Conservation (phyloP, 2,329 filamentous ascomycete species). For the Tolypocladium amazonense region DNA sequence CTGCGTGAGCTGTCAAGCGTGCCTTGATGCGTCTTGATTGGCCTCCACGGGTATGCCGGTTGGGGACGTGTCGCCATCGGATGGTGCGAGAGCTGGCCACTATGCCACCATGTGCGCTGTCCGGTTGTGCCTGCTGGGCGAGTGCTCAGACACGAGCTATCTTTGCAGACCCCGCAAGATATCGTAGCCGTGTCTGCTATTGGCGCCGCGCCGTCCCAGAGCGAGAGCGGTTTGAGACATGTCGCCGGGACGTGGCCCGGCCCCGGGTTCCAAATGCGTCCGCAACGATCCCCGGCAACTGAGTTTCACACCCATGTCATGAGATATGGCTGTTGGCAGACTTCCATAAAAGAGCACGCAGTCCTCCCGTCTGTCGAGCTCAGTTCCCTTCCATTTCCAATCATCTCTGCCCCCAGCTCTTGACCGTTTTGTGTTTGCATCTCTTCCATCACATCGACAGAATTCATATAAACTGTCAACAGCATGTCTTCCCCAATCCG, state of each 20-base stretch:
- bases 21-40: background rate
- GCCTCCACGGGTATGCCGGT: background rate
- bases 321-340: background rate
- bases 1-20: background rate
- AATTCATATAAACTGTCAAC: background rate
- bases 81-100: background rate
- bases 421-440: too few species aligned
- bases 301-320: background rate
- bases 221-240: background rate
- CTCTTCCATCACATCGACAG: background rate
- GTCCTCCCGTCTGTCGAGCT: background rate
- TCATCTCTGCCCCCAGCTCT: background rate
- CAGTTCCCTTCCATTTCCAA: background rate
- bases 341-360: background rate
- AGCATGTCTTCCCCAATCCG: constrained; percentile 4
- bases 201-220: background rate
- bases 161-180: background rate
- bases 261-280: background rate
- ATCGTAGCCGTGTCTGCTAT: too few species aligned
- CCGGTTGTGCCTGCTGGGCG: background rate
- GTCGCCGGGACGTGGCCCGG: background rate
- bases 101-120: background rate
- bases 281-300: background rate
- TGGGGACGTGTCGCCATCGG: background rate
- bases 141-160: background rate